These are phyloP conservation scores for Monilinia fructigena DNA, from an alignment of 2,329 filamentous ascomycete genomes.

Conservation along the genomic window DNA sequence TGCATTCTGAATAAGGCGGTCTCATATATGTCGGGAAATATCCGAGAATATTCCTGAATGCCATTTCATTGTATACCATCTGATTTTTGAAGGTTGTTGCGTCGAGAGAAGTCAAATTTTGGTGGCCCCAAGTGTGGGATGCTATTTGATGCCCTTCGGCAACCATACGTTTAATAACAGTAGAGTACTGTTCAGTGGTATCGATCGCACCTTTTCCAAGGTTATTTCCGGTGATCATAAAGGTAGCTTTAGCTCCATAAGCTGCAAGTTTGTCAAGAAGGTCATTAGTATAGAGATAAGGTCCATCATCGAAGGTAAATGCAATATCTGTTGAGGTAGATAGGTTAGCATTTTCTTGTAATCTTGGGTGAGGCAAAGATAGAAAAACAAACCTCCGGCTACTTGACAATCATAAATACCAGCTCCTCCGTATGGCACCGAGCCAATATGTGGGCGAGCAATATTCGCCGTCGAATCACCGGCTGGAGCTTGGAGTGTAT, in stretches of 20 bases:
- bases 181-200: slow-evolving; percentile 46
- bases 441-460: slow-evolving; percentile 51
- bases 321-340: slow-evolving; percentile 49
- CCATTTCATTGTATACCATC: slow-evolving; percentile 55
- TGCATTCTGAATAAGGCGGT: slow-evolving; percentile 49
- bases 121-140: slow-evolving; percentile 56
- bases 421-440: slow-evolving; percentile 54
- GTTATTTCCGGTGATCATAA: slow-evolving; percentile 58
- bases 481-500: slow-evolving; percentile 49
- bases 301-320: slow-evolving; percentile 66
- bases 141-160: slow-evolving; percentile 56
- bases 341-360: background rate
- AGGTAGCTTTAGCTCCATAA: slow-evolving; percentile 64
- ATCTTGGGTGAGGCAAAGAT: too few relatives aligned
- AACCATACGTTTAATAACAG: slow-evolving; percentile 45
- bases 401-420: slow-evolving; percentile 56
- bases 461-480: slow-evolving; percentile 56
- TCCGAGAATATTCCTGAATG: slow-evolving; percentile 54
- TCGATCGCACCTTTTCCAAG: slow-evolving; percentile 43
- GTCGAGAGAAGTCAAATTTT: slow-evolving; percentile 48
- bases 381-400: slow-evolving; percentile 45
- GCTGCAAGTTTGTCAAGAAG: slow-evolving; percentile 55
- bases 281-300: slow-evolving; percentile 56
- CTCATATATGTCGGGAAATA: slow-evolving; percentile 55
- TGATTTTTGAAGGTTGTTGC: slow-evolving; percentile 47